Evolutionary conservation across 2,329 filamentous ascomycete genomes (phyloP), one percentile per base, ranked within the genome.

Genomic region (Colletotrichum acutatum): DNA sequence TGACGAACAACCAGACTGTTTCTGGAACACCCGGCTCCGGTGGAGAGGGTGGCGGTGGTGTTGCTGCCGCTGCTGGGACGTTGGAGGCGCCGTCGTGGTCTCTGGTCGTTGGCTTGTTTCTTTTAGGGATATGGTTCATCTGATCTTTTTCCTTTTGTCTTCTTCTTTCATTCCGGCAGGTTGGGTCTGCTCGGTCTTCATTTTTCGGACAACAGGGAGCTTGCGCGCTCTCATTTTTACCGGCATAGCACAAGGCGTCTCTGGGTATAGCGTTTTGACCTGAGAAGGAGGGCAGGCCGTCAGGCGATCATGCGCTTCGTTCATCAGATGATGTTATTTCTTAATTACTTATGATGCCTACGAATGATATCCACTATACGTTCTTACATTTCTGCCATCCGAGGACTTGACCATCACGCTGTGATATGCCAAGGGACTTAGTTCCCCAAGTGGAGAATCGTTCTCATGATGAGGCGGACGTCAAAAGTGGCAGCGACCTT

Each of bases 1-100:
- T 84, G 83, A 85, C 86, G 19, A 80, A 79, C 24, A 87, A 87
- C 69, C 87, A 89, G 79, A 87, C 85, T 0, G 79, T 84, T 1
- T 85, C 75, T 26, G 64, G 57, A 68, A 68, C 46, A 34, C 30
- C 66, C 26, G 52, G 14, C 14, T 4, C 4, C 3, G 26, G 24
- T 8, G 32, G 24, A 4, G 37, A 30, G 11, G 57, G 60, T 19
- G 37, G 14, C 16, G 37, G 37, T 42, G 5, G 37, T 22, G 19
- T 16, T 24, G 46, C 59, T 12, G 34, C 67, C 26, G 34, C 26
- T 60, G 57, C 65, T 32, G 24, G 37, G 28, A 32, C 34, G 9
- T 26, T 52, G 16, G 28, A 63, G 28, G 52, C 37, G 14, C 67
- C 71, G 12, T 53, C 62, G 24, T 71, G 62, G 71, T 16, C 59